phyloP scores from a whole-genome alignment of 257 asterid species.

The Solanum piurae region DNA sequence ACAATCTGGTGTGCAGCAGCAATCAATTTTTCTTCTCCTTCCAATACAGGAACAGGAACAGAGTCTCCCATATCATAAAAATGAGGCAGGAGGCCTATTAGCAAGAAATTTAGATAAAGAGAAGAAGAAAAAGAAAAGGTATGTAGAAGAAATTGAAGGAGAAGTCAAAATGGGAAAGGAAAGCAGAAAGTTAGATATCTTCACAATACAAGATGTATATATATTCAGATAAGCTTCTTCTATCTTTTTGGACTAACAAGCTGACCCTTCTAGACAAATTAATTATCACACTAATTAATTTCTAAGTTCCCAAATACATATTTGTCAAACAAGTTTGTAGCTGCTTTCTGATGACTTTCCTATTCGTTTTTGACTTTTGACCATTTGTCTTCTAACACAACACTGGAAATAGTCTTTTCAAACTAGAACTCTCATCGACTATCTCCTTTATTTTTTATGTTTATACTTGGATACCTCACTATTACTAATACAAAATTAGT shows the following conservation, averaged over 20 bases:
- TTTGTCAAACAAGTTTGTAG: not conserved
- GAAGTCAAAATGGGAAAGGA: too few species aligned
- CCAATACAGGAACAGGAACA: constrained; percentile 23
- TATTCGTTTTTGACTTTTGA: not conserved
- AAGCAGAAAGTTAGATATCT: not conserved
- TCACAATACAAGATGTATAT: not conserved
- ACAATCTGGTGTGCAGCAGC: constrained; percentile 50
- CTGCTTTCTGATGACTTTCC: not conserved
- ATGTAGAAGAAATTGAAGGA: too few species aligned
- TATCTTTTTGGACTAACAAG: not conserved
- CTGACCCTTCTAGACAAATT: not conserved
- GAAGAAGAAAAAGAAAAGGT: too few species aligned
- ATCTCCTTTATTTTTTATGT: too few species aligned
- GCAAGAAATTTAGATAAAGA: too few species aligned
- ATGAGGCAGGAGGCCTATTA: too few species aligned
- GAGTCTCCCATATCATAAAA: constrained; percentile 48
- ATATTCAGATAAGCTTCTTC: not conserved
- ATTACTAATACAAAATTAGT: too few species aligned
- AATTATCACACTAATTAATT: too few species aligned
- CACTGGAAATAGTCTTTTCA: not conserved
- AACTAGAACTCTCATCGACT: not conserved
- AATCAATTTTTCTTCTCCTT: constrained; percentile 51
- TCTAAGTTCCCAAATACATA: too few species aligned
- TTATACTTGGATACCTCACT: too few species aligned
- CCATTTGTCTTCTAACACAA: not conserved